Evolutionary conservation across 441 rosid genomes (phyloP).

Genomic region (Pelargonium citronellum): DNA sequence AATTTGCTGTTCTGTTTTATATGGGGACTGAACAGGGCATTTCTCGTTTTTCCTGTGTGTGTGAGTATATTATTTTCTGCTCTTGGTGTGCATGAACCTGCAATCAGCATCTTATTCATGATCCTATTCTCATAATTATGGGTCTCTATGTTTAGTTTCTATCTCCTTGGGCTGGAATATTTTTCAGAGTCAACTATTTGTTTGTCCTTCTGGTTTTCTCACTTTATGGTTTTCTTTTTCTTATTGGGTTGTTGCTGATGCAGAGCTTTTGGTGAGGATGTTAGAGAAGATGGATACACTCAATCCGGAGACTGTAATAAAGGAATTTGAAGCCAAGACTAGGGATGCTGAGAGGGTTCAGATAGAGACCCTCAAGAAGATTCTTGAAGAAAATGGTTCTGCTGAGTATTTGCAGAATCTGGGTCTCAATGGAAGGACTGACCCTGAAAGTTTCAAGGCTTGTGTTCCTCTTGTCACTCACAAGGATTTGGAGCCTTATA

Average conservation of each 20-base stretch:
- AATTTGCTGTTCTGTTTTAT: not conserved
- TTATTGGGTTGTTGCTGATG: not conserved
- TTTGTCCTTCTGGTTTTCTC: not conserved
- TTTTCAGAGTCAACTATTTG: not conserved
- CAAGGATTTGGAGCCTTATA: conserved; percentile 61
- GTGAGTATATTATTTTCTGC: not conserved
- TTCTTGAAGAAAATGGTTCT: conserved; percentile 59
- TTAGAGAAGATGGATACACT: conserved; percentile 51
- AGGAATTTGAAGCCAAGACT: conserved; percentile 65
- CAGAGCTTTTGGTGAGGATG: conserved; percentile 36
- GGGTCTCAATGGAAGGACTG: conserved; percentile 69
- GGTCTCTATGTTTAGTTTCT: not conserved
- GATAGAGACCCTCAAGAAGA: conserved; percentile 58
- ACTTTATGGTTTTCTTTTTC: not conserved
- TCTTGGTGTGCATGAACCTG: not conserved
- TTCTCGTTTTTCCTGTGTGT: not conserved
- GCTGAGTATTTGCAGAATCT: conserved; percentile 62
- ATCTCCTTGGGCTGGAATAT: not conserved
- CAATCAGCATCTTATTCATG: not conserved
- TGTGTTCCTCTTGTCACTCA: conserved; percentile 72
- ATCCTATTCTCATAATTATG: not conserved
- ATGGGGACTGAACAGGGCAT: not conserved
- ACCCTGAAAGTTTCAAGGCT: conserved; percentile 60
- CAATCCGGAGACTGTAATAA: conserved; percentile 46
- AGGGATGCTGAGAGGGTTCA: conserved; percentile 61